Base-by-base conservation (phyloP, 177 flowering plant species). In the Vitis hybrid region DNA sequence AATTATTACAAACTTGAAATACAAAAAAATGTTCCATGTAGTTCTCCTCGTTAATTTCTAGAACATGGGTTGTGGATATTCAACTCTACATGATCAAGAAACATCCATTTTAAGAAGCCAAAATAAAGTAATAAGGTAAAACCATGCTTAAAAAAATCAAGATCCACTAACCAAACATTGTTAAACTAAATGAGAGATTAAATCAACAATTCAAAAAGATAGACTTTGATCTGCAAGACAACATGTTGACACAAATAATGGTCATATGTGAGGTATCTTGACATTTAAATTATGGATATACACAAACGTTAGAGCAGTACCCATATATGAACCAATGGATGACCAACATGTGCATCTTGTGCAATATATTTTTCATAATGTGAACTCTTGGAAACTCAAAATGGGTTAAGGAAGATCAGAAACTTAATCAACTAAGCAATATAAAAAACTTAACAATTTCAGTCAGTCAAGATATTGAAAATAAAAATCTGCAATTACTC, bases 21-120 rank as follows among this genome's bases (percentile, higher is more conserved):
- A 95, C 99, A 70, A 93, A 95, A 76, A 95, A 95, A 14, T 98
- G 99, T 75, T 95, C 99, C 98, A 88, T 90, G 82, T 91, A 84
- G 70, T 95, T 86, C 82, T 95, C 99, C 78, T 95, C 97, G 93
- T 84, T 72, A 95, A 79, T 74, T 91, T 95, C 83, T 84, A 94
- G 79, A 95, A 95, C 45, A 98, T 95, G 56, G 99, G 99, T 70
- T 93, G 98, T 3, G 99, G 99, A 75, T 95, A 95, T 56, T 93
- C 99, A 84, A 95, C 91, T 66, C 99, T 95, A 74, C 73, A 75
- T 5, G 62, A 56, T 17, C 19, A 62, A 56, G n/a, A 15, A 62
- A 30, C 12, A n/a, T 49, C 32, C 48, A 49, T 49, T 60, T 19
- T 56, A 50, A 49, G 60, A 5, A 19, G 32, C 45, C 52, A 62